These are phyloP conservation scores for Vaccinium macrocarpon DNA, from an alignment of 148 eudicot genomes.

Conservation along the genomic window DNA sequence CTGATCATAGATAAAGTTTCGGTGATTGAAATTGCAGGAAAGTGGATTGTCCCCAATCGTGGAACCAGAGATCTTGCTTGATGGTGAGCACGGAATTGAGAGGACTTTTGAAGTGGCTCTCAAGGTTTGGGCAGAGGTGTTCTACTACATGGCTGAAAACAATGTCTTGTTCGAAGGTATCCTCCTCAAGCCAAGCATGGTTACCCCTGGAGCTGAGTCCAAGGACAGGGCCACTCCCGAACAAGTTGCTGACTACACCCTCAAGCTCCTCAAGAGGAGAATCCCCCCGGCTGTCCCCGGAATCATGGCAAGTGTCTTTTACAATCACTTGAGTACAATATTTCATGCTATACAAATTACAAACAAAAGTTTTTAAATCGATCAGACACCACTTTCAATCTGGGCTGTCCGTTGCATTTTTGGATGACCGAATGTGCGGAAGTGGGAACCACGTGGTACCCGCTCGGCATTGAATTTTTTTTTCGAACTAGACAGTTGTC, in stretches of 20 bases:
- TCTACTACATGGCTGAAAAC: constrained; percentile 80
- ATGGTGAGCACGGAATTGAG: constrained; percentile 89
- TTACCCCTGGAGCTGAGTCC: constrained; percentile 94
- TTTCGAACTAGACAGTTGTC: neutral
- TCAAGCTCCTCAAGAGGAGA: constrained; percentile 68
- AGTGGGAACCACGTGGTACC: no score
- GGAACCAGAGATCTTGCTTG: constrained; percentile 91
- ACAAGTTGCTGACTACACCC: constrained; percentile 78
- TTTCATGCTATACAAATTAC: neutral
- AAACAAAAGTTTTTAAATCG: neutral
- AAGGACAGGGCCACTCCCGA: constrained; percentile 79
- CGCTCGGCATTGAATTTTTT: no score
- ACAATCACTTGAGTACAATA: neutral
- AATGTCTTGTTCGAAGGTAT: constrained; percentile 88
- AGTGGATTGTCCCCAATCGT: constrained; percentile 94
- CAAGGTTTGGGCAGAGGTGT: constrained; percentile 86
- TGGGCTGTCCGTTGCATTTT: no score
- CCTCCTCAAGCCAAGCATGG: constrained; percentile 94
- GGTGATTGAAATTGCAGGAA: constrained; percentile 44
- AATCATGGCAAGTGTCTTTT: constrained; percentile 63
- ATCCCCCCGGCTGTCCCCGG: constrained; percentile 94
- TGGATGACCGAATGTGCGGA: no score
- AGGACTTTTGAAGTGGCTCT: constrained; percentile 85
- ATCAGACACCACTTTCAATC: no score
- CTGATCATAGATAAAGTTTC: neutral